Evolutionary conservation across 129 eudicot species (phyloP).

Genomic region (Helichrysum umbraculigerum): DNA sequence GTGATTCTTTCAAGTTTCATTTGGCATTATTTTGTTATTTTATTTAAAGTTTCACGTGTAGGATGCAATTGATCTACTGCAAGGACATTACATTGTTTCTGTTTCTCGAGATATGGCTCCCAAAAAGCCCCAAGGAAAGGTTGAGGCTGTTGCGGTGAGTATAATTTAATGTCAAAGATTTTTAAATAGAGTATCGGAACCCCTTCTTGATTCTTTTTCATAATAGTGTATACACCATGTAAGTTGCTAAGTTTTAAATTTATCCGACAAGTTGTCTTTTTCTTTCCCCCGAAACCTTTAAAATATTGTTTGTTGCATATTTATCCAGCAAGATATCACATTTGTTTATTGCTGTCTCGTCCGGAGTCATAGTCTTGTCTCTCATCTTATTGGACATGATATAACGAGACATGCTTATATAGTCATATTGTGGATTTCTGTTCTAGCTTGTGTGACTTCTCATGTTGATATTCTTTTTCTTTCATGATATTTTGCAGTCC

Average conservation of each 20-base stretch:
- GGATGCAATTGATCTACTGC: conserved; percentile 92
- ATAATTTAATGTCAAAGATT: conserved; percentile 16
- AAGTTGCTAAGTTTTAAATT: not conserved
- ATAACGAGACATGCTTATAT: not conserved
- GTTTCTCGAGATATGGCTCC: conserved; percentile 64
- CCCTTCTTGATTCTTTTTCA: not conserved
- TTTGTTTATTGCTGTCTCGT: not conserved
- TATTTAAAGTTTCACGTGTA: conserved; percentile 28
- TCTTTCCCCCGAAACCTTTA: not conserved
- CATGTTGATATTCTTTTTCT: conserved; percentile 12
- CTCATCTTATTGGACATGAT: not conserved
- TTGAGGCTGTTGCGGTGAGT: conserved; percentile 89
- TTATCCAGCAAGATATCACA: not conserved
- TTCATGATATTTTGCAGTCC: conserved; percentile 47
- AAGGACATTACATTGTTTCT: conserved; percentile 84
- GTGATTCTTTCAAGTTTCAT: not conserved
- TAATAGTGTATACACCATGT: not conserved
- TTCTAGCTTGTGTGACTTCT: conserved; percentile 5
- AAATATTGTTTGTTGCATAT: not conserved
- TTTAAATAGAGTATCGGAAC: not conserved
- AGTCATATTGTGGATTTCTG: not conserved
- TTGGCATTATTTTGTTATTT: not conserved
- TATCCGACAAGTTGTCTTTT: not conserved
- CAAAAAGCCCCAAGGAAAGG: conserved; percentile 52
- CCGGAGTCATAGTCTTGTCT: not conserved